Conservation (phyloP, 1,284 basidiomycete species). For the Microbotryum scabiosae region DNA sequence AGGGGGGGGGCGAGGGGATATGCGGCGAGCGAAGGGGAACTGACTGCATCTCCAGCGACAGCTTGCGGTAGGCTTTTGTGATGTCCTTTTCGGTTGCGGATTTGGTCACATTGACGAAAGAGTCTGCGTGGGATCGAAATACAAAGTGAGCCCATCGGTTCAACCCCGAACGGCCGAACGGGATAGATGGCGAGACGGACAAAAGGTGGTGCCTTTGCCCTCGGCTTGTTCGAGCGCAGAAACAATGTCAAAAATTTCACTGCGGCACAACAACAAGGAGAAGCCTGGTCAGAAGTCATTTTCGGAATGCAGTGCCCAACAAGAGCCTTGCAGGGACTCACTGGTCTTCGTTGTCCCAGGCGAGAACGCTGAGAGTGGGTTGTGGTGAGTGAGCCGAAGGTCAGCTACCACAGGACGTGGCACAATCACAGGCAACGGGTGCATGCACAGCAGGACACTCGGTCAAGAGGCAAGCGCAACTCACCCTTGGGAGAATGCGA, state of each 20-base stretch:
- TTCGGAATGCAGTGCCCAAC: background rate
- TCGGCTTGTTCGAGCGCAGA: slow-evolving; percentile 68
- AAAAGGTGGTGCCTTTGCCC: slow-evolving; percentile 83
- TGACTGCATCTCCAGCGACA: slow-evolving; percentile 68
- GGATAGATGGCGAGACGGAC: slow-evolving; percentile 59
- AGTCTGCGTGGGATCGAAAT: slow-evolving; percentile 12
- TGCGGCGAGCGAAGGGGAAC: slow-evolving; percentile 35
- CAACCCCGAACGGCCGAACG: background rate
- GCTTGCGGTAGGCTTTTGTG: slow-evolving; percentile 73
- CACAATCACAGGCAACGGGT: too few species aligned
- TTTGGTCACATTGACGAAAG: slow-evolving; percentile 35
- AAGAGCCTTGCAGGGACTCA: slow-evolving; percentile 9
- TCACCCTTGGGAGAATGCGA: background rate
- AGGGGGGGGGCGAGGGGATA: background rate
- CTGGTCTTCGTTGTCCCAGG: slow-evolving; percentile 35
- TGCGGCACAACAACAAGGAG: background rate
- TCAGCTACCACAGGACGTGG: background rate
- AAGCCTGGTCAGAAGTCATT: background rate
- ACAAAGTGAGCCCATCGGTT: background rate
- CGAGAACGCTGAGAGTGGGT: slow-evolving; percentile 20
- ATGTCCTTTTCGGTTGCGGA: slow-evolving; percentile 53
- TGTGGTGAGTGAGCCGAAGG: too few species aligned
- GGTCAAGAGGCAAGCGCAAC: background rate
- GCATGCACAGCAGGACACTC: too few species aligned
- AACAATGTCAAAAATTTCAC: slow-evolving; percentile 91